phyloP scores from a whole-genome alignment of 2,329 filamentous ascomycete species.

The Lasiodiplodia hormozganensis region DNA sequence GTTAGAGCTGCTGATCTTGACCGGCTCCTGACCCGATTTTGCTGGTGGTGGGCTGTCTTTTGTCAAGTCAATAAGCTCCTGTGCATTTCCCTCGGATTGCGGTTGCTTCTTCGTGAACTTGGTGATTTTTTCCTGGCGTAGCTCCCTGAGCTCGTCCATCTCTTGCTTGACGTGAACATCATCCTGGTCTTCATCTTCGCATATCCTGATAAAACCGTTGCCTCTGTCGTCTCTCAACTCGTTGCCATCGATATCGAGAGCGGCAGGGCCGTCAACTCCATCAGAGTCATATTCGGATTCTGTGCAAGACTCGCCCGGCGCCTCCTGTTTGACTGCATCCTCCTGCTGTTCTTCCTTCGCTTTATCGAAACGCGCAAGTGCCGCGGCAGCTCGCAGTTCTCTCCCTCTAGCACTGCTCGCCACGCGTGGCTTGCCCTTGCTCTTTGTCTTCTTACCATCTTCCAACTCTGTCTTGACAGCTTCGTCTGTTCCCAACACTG shows the following conservation, averaged over 20 bases:
- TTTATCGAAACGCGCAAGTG: conserved; percentile 73
- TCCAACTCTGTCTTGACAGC: conserved; percentile 70
- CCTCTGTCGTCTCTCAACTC: conserved; percentile 71
- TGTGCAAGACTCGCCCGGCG: conserved; percentile 28
- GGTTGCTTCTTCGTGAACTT: conserved; percentile 11
- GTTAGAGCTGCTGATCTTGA: neutral
- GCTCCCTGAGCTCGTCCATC: conserved; percentile 68
- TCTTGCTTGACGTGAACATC: conserved; percentile 60
- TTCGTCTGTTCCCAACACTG: conserved; percentile 73
- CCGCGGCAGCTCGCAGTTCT: conserved; percentile 78
- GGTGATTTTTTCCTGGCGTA: conserved; percentile 36
- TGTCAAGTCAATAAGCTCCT: conserved; percentile 22
- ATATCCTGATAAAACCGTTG: conserved; percentile 70
- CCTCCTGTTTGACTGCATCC: conserved; percentile 34
- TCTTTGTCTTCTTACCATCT: conserved; percentile 65
- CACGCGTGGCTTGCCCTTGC: conserved; percentile 68
- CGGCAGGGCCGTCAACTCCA: conserved; percentile 55
- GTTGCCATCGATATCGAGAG: conserved; percentile 69
- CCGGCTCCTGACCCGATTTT: neutral
- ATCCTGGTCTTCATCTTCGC: conserved; percentile 57
- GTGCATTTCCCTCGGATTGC: neutral
- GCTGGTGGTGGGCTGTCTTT: neutral
- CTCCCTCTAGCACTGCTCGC: conserved; percentile 76
- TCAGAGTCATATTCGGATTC: conserved; percentile 44
- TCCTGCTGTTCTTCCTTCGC: conserved; percentile 55